Evolutionary conservation across 2,329 filamentous ascomycete genomes (phyloP).

Genomic region (Trichoderma sp.): DNA sequence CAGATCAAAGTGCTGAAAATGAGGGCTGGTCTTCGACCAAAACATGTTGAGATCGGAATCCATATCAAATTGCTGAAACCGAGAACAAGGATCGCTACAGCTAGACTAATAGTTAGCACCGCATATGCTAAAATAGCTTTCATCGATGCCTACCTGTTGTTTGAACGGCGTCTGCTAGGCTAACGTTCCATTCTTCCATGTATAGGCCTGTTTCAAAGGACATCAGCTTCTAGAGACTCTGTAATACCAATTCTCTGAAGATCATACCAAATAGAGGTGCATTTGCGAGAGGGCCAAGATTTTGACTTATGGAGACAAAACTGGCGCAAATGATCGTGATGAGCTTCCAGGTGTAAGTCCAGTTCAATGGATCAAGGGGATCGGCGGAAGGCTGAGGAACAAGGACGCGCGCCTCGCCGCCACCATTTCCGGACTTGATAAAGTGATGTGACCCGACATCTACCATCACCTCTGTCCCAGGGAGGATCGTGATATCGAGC

Average conservation of each 20-base stretch:
- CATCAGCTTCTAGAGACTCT: background rate
- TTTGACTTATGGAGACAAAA: conserved; percentile 7
- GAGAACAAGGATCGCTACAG: background rate
- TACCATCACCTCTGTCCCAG: conserved; percentile 11
- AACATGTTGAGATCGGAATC: conserved; percentile 9
- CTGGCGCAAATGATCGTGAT: background rate
- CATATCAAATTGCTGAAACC: conserved; percentile 11
- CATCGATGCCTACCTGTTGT: background rate
- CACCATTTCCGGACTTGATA: background rate
- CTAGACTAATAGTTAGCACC: background rate
- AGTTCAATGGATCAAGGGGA: conserved; percentile 8
- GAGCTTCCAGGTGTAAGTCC: background rate
- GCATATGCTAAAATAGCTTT: background rate
- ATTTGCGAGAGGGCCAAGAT: conserved; percentile 6
- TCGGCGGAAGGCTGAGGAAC: conserved; percentile 10
- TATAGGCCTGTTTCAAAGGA: background rate
- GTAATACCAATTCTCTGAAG: background rate
- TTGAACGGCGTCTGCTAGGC: conserved; percentile 9
- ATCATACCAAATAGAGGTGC: conserved; percentile 9
- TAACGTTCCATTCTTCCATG: conserved; percentile 12
- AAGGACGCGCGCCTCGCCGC: background rate
- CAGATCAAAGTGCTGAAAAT: conserved; percentile 10
- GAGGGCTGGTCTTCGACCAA: conserved; percentile 3
- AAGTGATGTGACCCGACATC: conserved; percentile 11
- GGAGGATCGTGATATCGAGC: conserved; percentile 9